Evolutionary conservation across 768 basidiomycete species (phyloP), one percentile per base, ranked within the genome.

Genomic region (Phanerochaete carnosa): DNA sequence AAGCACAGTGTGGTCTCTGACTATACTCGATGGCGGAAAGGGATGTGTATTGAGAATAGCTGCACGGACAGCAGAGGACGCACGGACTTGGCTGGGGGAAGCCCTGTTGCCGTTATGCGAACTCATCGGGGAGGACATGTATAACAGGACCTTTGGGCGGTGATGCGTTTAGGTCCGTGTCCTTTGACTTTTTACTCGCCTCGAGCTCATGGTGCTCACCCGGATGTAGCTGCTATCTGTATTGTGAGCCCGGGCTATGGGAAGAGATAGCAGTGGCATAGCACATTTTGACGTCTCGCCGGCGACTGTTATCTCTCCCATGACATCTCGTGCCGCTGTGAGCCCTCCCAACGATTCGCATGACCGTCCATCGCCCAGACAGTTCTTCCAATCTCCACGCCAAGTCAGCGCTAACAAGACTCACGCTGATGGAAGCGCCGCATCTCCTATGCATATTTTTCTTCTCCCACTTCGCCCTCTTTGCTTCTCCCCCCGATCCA

Each of bases 1-100:
- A n/a, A 78, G 79, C 22, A 73, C 95, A 63, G 70, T 95, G 30
- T 98, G 96, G 95, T 92, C 89, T 22, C 75, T 91, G 65, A 94
- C 90, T 67, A 70, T 77, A 13, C 73, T 93, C 2, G 70, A 73
- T 45, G 70, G 75, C 23, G 76, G 76, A 33, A 70, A 69, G 60
- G 82, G 83, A 26, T 79, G 83, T 9, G 75, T 97, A 30, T 72
- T 96, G 57, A 82, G 94, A 65, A 81, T 86, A 12, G 92, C 91
- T 9, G 94, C 85, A 19, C 78, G 75, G 66, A 90, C 92, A 67
- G 87, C 90, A 37, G 92, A 95, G 74, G 75, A 76, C 39, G 90
- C 93, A 19, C 86, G 82, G 70, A 64, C 68, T 16, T 95, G 91
- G 90, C 71, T 97, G 23, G 79, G 78, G 59, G 77, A 78, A 9